Evolutionary conservation across 73 alveolate species (phyloP).

Genomic region (Tetrahymena malaccensis): DNA sequence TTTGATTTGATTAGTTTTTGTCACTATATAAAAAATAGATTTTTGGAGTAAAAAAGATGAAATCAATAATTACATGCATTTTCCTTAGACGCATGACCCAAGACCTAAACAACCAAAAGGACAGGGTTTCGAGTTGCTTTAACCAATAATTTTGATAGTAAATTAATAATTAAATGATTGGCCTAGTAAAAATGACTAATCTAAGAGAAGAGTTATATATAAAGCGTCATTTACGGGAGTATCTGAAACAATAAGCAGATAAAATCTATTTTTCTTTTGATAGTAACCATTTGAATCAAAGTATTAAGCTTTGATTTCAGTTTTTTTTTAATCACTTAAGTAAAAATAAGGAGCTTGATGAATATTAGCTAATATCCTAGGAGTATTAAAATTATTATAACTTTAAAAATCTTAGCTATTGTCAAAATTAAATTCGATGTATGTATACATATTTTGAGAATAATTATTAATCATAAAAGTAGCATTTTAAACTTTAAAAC

Average conservation of each 20-base stretch:
- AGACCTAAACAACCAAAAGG: not conserved
- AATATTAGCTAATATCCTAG: not conserved
- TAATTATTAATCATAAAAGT: not conserved
- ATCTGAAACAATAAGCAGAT: not conserved
- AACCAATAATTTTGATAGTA: not conserved
- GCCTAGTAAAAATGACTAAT: not conserved
- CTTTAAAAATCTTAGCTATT: not conserved
- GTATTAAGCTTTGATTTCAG: not conserved
- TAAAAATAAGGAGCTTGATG: not conserved
- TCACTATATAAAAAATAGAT: too few species aligned
- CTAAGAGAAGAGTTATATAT: not conserved
- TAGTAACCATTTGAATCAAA: not conserved
- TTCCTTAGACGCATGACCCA: not conserved
- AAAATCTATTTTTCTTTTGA: not conserved
- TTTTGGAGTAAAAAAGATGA: not conserved
- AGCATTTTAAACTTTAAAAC: not conserved
- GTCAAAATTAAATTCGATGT: not conserved
- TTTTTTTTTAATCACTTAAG: not conserved
- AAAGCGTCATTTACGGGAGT: not conserved
- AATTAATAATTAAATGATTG: not conserved
- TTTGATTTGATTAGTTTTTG: too few species aligned
- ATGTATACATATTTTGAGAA: not conserved
- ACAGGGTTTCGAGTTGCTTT: not conserved
- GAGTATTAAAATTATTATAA: not conserved
- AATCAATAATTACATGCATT: not conserved